These are phyloP conservation scores for Colletotrichum sp. DNA, from an alignment of 2,329 filamentous ascomycete genomes.

Conservation along the genomic window DNA sequence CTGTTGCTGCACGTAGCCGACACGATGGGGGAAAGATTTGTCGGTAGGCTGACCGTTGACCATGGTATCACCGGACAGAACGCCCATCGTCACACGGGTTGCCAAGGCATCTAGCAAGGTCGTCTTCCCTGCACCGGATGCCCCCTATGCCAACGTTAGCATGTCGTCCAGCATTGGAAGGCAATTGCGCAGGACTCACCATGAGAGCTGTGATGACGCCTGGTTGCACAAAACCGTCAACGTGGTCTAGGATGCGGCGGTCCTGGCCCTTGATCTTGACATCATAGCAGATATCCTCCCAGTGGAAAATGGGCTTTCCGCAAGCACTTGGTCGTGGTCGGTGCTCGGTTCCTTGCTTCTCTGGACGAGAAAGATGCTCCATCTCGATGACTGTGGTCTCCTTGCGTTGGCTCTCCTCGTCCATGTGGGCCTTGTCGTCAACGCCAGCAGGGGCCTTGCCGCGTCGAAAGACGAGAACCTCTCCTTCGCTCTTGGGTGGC, in stretches of 20 bases:
- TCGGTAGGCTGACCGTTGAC: conserved; percentile 71
- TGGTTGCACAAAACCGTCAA: conserved; percentile 80
- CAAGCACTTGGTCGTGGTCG: conserved; percentile 12
- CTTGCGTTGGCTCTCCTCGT: conserved; percentile 5
- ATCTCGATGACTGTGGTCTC: background rate
- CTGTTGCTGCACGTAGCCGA: conserved; percentile 75
- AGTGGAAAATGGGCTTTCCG: conserved; percentile 60
- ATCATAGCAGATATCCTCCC: conserved; percentile 69
- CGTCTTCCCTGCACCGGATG: conserved; percentile 78
- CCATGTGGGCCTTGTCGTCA: background rate
- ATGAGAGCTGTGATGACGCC: conserved; percentile 76
- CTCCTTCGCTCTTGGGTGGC: conserved; percentile 74
- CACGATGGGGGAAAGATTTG: conserved; percentile 72
- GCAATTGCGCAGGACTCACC: conserved; percentile 43
- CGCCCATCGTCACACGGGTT: conserved; percentile 75
- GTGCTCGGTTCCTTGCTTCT: background rate
- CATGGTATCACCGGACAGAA: conserved; percentile 73
- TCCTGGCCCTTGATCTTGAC: conserved; percentile 69
- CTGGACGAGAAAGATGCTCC: background rate
- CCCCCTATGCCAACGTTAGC: conserved; percentile 44
- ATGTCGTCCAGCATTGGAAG: background rate
- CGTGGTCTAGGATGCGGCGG: conserved; percentile 71
- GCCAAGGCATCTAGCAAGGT: conserved; percentile 77
- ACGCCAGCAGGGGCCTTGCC: conserved; percentile 54
- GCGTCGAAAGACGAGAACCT: conserved; percentile 68